These are phyloP conservation scores for Gaillardinia entomophila DNA, from an alignment of 805 yeast genomes.

Conservation along the genomic window DNA sequence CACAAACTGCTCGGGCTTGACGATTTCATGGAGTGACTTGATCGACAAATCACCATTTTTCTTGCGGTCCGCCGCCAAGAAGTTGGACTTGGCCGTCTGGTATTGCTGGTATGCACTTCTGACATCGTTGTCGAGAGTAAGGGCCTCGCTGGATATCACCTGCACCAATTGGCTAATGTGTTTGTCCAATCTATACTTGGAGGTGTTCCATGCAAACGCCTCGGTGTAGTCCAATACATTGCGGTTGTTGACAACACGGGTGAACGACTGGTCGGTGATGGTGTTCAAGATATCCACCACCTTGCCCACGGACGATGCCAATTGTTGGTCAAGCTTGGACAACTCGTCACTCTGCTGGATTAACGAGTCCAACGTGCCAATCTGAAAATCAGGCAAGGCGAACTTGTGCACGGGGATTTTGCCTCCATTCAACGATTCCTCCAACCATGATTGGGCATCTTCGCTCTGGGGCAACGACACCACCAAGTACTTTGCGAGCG, in stretches of 20 bases:
- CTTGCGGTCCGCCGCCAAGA: constrained; percentile 86
- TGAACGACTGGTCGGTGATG: constrained; percentile 19
- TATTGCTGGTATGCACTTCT: constrained; percentile 69
- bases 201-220: constrained; percentile 79
- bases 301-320: constrained; percentile 63
- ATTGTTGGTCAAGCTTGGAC: constrained; percentile 72
- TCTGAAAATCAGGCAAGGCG: constrained; percentile 77
- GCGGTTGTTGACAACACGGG: constrained; percentile 37
- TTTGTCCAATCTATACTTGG: constrained; percentile 81
- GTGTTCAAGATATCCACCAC: constrained; percentile 65
- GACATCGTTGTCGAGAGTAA: constrained; percentile 80
- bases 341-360: constrained; percentile 90
- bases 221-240: constrained; percentile 61
- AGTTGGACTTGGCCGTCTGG: constrained; percentile 75
- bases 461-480: constrained; percentile 56
- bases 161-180: constrained; percentile 72
- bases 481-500: constrained; percentile 42
- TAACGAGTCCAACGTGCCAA: constrained; percentile 89
- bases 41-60: constrained; percentile 91
- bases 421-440: constrained; percentile 51
- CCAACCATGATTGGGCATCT: constrained; percentile 48
- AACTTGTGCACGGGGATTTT: constrained; percentile 48
- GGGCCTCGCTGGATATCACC: constrained; percentile 67
- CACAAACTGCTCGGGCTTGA: constrained; percentile 77
- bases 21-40: constrained; percentile 84